These are phyloP conservation scores for Aspergillus leporis DNA, from an alignment of 495 filamentous ascomycete species.

Conservation along the genomic window DNA sequence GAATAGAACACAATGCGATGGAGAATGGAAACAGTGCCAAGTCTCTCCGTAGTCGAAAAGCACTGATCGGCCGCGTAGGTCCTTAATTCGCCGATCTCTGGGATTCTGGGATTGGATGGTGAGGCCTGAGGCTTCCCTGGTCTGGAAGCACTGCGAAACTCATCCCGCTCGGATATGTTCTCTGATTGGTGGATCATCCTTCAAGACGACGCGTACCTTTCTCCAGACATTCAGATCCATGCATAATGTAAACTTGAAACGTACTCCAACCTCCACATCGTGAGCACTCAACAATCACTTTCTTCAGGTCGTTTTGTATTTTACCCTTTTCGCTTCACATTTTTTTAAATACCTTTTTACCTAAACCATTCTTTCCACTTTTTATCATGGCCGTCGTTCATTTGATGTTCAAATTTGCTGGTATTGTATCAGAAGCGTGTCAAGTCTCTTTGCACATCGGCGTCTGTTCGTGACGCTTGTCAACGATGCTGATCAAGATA, in stretches of 20 bases:
- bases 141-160: constrained; percentile 4
- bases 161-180: background rate
- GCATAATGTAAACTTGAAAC: background rate
- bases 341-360: too few relatives aligned
- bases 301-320: background rate
- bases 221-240: constrained; percentile 4
- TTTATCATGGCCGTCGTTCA: background rate
- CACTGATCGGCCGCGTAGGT: constrained; percentile 25
- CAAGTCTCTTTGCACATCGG: background rate
- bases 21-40: constrained; percentile 21
- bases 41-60: constrained; percentile 14
- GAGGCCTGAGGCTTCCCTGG: constrained; percentile 1
- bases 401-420: background rate
- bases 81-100: constrained; percentile 11
- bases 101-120: constrained; percentile 2
- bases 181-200: constrained; percentile 10
- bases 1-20: constrained; percentile 11
- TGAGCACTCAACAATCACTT: background rate
- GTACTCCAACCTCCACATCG: background rate
- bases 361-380: background rate
- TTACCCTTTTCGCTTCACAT: background rate
- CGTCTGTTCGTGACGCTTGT: background rate
- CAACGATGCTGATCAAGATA: background rate
- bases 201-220: constrained; percentile 17
- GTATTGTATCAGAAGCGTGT: background rate